Percentiles rank a stretch among this genome's conserved stretches.
Conservation (phyloP, 176 grass and related monocot species). For the Bromus sterilis region DNA sequence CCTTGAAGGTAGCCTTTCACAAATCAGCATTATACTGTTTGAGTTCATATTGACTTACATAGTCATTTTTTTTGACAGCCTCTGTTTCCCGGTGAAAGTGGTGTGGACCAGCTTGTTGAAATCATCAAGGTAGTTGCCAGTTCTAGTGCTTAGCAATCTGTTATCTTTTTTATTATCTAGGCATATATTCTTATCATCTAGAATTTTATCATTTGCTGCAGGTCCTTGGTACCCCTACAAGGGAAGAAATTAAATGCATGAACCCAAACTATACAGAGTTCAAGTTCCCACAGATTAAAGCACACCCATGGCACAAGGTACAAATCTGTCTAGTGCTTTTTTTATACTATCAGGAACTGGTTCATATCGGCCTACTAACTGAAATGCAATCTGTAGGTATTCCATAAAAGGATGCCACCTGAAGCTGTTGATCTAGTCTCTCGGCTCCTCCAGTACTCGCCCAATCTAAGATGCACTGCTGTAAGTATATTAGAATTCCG, state of each 20-base stretch:
- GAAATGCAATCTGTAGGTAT: conserved; percentile 38
- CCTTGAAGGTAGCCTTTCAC: neutral
- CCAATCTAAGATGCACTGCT: conserved; percentile 63
- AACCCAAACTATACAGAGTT: conserved; percentile 79
- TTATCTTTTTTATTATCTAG: neutral
- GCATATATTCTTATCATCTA: neutral
- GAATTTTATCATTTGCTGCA: conserved; percentile 19
- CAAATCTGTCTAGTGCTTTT: neutral
- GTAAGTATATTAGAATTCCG: conserved; percentile 33
- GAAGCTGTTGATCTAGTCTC: conserved; percentile 84
- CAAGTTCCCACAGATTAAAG: conserved; percentile 80
- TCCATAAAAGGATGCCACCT: conserved; percentile 64
- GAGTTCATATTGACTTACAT: conserved; percentile 4
- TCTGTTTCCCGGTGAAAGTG: conserved; percentile 81
- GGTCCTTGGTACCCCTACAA: conserved; percentile 72
- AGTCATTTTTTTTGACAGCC: conserved; percentile 37
- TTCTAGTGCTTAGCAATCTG: neutral
- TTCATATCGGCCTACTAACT: neutral
- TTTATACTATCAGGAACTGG: neutral
- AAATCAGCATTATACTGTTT: neutral
- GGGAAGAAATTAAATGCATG: conserved; percentile 92
- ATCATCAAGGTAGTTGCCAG: conserved; percentile 54
- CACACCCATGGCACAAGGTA: conserved; percentile 86
- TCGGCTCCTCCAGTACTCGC: conserved; percentile 71
- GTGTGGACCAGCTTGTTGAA: conserved; percentile 81